A percentile compares a stretch with the other conserved stretches of the same genome.
Evolutionary conservation across 441 rosid species (phyloP).

Genomic region (Rhodomyrtus psidioides): DNA sequence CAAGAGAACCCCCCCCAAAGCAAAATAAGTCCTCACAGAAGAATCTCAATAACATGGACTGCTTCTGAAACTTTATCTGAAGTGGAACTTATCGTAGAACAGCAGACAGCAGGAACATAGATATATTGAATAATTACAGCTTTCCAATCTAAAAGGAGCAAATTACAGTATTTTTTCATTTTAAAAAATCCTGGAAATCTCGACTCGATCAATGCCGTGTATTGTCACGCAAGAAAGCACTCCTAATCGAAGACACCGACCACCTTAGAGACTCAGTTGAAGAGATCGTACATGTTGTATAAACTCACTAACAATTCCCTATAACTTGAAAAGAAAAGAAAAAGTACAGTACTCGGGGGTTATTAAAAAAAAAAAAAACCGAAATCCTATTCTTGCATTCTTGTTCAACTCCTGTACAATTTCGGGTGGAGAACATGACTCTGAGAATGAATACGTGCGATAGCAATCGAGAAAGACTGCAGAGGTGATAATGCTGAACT

Average conservation of each 20-base stretch:
- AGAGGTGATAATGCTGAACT: constrained; percentile 54
- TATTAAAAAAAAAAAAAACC: constrained; percentile 12
- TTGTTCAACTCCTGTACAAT: constrained; percentile 33
- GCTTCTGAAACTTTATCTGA: background rate
- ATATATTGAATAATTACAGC: background rate
- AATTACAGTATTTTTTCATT: constrained; percentile 16
- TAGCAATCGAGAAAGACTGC: constrained; percentile 73
- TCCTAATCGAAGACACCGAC: constrained; percentile 6
- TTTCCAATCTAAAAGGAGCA: constrained; percentile 16
- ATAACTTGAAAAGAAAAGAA: background rate
- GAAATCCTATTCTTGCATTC: background rate
- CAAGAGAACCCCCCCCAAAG: background rate
- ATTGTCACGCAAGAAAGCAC: constrained; percentile 1
- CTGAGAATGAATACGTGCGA: constrained; percentile 62
- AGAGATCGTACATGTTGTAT: constrained; percentile 12
- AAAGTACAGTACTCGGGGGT: background rate
- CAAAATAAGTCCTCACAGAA: background rate
- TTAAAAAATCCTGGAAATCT: constrained; percentile 7
- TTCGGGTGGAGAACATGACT: constrained; percentile 38
- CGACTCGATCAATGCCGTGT: constrained; percentile 5
- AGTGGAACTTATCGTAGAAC: background rate
- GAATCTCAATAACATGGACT: background rate
- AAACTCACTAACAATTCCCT: background rate
- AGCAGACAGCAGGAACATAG: background rate
- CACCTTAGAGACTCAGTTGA: background rate